phyloP scores from a whole-genome alignment of 2,329 filamentous ascomycete genomes.

The Lasiodiplodia sp. region DNA sequence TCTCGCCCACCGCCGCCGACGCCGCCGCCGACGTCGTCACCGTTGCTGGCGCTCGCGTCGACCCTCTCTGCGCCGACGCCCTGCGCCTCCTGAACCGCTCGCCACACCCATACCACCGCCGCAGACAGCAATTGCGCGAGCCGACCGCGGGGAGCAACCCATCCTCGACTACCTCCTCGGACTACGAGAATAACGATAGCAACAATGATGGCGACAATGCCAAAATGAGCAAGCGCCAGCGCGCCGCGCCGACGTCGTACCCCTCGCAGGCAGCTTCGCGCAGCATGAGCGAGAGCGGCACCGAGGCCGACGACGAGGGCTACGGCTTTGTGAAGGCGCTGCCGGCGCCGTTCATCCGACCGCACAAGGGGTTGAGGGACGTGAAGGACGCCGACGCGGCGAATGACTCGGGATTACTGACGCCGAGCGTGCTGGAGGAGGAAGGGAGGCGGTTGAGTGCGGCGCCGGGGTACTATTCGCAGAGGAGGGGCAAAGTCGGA shows the following conservation, averaged over 20 bases:
- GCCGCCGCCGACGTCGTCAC: no score
- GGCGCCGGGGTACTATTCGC: conserved; percentile 45
- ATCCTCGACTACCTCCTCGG: conserved; percentile 6
- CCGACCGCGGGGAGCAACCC: conserved; percentile 6
- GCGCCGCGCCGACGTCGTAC: conserved; percentile 14
- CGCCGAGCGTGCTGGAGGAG: conserved; percentile 56
- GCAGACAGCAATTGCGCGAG: conserved; percentile 23
- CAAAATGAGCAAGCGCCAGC: background rate
- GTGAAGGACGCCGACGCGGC: conserved; percentile 40
- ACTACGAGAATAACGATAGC: conserved; percentile 11
- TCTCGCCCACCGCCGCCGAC: background rate
- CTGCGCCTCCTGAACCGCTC: conserved; percentile 47
- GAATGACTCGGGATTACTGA: conserved; percentile 49
- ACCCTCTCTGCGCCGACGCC: conserved; percentile 14
- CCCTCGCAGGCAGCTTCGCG: conserved; percentile 18
- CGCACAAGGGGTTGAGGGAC: conserved; percentile 79
- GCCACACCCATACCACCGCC: conserved; percentile 48
- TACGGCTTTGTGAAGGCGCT: conserved; percentile 77
- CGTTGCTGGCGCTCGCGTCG: background rate
- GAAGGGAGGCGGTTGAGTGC: conserved; percentile 48
- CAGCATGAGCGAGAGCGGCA: conserved; percentile 79
- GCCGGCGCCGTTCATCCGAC: conserved; percentile 75
- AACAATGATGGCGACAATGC: background rate
- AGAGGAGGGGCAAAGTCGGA: conserved; percentile 25
- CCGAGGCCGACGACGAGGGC: conserved; percentile 94